A percentile compares a stretch with the other conserved stretches of the same genome.
phyloP scores from a whole-genome alignment of 192 early-diverging fungal species.

The Entrophospora sp. region DNA sequence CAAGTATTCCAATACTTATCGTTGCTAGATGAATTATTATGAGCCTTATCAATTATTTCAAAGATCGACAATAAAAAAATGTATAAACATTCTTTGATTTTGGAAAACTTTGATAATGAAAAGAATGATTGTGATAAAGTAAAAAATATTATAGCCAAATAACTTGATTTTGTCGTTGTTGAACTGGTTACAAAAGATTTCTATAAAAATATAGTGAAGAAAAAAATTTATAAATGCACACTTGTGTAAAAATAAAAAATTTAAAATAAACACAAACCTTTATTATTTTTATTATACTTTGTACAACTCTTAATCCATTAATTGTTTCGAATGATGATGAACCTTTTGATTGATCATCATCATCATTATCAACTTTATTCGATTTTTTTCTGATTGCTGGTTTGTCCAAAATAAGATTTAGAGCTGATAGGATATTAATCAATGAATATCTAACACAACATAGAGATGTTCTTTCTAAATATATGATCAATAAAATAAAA shows the following conservation, averaged over 20 bases:
- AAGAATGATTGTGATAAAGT: not conserved
- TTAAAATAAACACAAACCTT: no score
- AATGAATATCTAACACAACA: slow-evolving; percentile 10
- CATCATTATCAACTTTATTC: not conserved
- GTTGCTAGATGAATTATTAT: no score
- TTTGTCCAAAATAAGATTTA: not conserved
- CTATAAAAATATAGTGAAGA: not conserved
- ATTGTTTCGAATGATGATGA: no score
- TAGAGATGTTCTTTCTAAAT: not conserved
- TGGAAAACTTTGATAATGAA: not conserved
- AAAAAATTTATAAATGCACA: not conserved
- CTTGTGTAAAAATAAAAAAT: no score
- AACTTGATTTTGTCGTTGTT: not conserved
- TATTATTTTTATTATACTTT: no score
- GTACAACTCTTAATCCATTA: no score
- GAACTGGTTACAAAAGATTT: not conserved
- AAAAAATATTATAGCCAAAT: not conserved
- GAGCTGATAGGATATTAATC: not conserved
- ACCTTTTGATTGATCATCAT: no score
- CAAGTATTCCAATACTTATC: no score
- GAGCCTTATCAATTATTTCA: not conserved
- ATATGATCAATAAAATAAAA: not conserved
- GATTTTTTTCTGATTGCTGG: not conserved
- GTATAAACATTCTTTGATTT: not conserved
- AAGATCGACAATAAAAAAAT: not conserved